Evolutionary conservation across 352 stramenopile genomes (phyloP), one percentile per base, ranked within the genome.

Genomic region (Pythium volutum): DNA sequence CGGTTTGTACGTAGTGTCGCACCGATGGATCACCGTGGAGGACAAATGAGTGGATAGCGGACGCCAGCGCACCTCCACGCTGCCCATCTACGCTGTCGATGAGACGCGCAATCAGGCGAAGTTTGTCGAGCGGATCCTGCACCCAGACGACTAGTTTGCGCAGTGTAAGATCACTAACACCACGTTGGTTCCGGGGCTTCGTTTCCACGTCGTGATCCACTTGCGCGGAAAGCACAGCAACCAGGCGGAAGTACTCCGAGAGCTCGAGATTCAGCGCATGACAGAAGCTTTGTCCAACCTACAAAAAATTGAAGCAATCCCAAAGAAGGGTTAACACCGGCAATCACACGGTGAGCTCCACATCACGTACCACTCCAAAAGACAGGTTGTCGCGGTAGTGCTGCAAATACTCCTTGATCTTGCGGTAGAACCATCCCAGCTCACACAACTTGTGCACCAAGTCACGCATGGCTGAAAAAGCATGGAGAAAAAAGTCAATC

Each of bases 241-340:
- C 91, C n/a, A 98, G 69, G 9, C 93, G 88, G 53, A 95, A 97
- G 70, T 97, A 98, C 55, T 96, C 88, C 1, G 77, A 89, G n/a
- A 98, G 64, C 56, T 98, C 89, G 16, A 89, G 81, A 57, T 97
- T 92, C 11, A 98, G 73, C 16, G 91, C 80, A 59, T 96, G 86
- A 15, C 84, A 94, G 63, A 98, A 97, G 59, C 87, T 95, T 65
- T 96, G 89, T 0, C 78, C 81, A 15, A 96, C 84, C 79, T 63
- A 23, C 3, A 52, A 23, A 50, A 38, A 10, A 53, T 31, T 16
- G 11, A 51, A 31, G 29, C 45, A 51, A 15, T 18, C 8, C 45
- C 9, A n/a, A n/a, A n/a, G n/a, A n/a, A n/a, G n/a, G n/a, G 25
- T 18, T 5, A 22, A 5, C 7, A 51, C 29, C 16, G 11, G 8